Evolutionary conservation across 2,329 filamentous ascomycete genomes (phyloP), one percentile per base, ranked within the genome.

Genomic region (Fusarium tjaetaba): DNA sequence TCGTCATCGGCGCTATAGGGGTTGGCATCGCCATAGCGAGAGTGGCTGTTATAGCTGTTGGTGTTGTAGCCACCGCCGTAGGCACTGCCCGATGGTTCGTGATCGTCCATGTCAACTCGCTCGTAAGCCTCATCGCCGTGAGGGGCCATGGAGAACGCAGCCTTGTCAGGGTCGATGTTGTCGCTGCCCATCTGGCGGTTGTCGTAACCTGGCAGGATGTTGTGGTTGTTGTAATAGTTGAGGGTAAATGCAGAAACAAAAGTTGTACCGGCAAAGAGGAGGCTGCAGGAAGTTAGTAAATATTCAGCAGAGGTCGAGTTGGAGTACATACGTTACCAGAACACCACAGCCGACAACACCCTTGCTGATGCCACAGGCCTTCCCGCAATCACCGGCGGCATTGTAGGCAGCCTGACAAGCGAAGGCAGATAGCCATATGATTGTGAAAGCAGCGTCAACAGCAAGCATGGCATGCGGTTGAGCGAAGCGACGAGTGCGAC

Each of bases 381-480:
- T 80, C 6, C 88, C 88, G 76, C 90, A 92, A 34, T 85, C 82
- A 67, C 85, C 85, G 28, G 85, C 84, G 7, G 85, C 84, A 82
- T 92, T 92, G 82, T 89, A 92, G 14, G 88, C 85, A 5, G 91
- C 90, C 78, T 92, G 89, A 24, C 89, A 87, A 36, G 91, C 88
- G 78, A 92, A 93, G 24, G 88, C 91, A 6, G 90, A 91, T 48
- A 93, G 84, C 90, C 91, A 93, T 70, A 92, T 82, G 73, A 93
- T 80, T 77, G 84, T 83, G 78, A 87, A 91, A 65, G 90, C 43
- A n/a, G 80, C 81, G 77, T 93, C 91, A 38, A 92, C 83, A 14
- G 81, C 82, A 30, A 89, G 82, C 85, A 93, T 90, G 68, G 85
- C 90, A 73, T 90, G 87, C 6, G 90, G 89, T 66, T 92, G 84